phyloP scores from a whole-genome alignment of 1,284 basidiomycete species.

The Lentinula novae-zelandiae region DNA sequence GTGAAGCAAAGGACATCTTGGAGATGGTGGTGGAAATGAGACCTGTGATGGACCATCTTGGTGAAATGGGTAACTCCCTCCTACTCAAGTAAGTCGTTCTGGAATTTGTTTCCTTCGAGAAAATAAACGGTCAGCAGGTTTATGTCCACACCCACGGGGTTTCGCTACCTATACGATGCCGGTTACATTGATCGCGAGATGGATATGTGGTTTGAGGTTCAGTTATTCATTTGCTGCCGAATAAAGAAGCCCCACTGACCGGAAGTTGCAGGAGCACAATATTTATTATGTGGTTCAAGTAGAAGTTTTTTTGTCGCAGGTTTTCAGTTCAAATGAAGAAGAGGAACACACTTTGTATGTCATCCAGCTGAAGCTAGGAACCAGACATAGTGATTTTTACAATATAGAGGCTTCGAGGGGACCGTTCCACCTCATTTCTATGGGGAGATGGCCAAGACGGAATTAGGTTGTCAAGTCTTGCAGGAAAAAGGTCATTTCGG shows the following conservation, averaged over 20 bases:
- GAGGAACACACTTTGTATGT: conserved; percentile 59
- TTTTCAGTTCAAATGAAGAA: conserved; percentile 52
- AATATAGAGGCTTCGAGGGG: conserved; percentile 71
- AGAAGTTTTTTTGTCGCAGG: conserved; percentile 80
- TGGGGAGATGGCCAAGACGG: conserved; percentile 95
- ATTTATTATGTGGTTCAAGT: conserved; percentile 84
- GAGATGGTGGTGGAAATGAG: conserved; percentile 93
- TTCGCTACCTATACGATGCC: conserved; percentile 87
- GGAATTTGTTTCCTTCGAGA: background rate
- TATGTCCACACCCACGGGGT: conserved; percentile 92
- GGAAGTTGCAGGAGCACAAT: conserved; percentile 69
- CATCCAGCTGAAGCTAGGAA: conserved; percentile 20
- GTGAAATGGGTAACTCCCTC: conserved; percentile 87
- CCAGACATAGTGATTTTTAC: background rate
- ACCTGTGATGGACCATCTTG: conserved; percentile 92
- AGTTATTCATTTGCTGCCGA: conserved; percentile 21
- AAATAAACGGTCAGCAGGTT: conserved; percentile 53
- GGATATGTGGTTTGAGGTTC: conserved; percentile 92
- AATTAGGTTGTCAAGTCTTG: conserved; percentile 88
- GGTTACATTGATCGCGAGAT: conserved; percentile 94
- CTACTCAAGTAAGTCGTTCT: conserved; percentile 68
- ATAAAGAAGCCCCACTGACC: background rate
- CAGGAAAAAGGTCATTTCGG: conserved; percentile 88
- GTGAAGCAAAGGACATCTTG: conserved; percentile 78
- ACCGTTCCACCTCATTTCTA: conserved; percentile 95